Base-by-base conservation (phyloP, 2,329 filamentous ascomycete species). In the Venturia pyrina region DNA sequence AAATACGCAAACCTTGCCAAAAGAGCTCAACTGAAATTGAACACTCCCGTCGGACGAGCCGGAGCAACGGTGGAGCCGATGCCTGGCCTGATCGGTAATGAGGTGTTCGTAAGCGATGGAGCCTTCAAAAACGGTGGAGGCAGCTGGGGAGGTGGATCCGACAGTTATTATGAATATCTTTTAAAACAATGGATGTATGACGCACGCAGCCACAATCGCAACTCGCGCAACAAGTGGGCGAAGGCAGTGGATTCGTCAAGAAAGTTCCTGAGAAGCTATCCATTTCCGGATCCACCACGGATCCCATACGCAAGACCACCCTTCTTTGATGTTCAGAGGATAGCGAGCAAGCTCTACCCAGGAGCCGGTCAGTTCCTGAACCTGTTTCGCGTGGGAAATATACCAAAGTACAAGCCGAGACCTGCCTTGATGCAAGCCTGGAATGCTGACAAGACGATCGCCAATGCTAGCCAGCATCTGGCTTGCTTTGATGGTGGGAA, bases 111-210 rank as follows among this genome's bases (percentile, higher is more conserved):
- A 67, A 72, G 78, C 1, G 85, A 83, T 4, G 91, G 91, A 24
- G 71, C 79, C 7, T 93, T 96, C 70, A 70, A 83, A 17, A 85
- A 93, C 72, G 83, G 82, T 34, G 71, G 70, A 1, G 91, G 91
- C 63, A 89, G 89, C 59, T 96, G 91, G 91, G 83, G 85, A 46
- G 90, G 88, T 62, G 88, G 89, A 7, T 84, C 83, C 40, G 91
- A 96, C 74, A 90, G 86, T 57, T 96, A 88, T 77, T 96, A 96
- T 77, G 91, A 96, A 77, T 96, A 96, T 71, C 83, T 96, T 40
- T 88, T 96, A 75, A 96, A 96, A 79, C 93, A 95, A 89, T 95
- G 87, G 71, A 76, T 93, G 65, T 96, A 96, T 74, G 88, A 93
- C 72, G 81, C 85, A 0, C 70, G 75, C 7, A 81, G 85, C 2